Evolutionary conservation across 2,329 filamentous ascomycete genomes (phyloP).

Genomic region (Ramularia endophylla): DNA sequence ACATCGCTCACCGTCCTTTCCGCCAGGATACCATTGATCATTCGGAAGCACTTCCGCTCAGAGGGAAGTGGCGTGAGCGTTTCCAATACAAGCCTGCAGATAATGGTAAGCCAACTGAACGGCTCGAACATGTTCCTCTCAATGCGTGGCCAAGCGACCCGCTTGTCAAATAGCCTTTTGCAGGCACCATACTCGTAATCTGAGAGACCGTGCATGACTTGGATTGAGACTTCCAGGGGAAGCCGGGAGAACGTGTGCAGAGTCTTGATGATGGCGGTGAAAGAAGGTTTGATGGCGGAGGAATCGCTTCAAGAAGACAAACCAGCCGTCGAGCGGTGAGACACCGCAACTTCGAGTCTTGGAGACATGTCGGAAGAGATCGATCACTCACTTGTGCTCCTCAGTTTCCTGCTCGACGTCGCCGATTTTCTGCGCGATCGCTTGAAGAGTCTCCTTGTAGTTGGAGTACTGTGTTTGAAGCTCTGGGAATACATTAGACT

Average conservation of each 20-base stretch:
- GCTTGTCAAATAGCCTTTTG: not conserved
- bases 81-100: constrained; percentile 77
- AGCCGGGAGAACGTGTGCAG: not conserved
- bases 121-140: not conserved
- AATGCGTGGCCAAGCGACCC: not conserved
- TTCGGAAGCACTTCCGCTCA: constrained; percentile 94
- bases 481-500: constrained; percentile 46
- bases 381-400: constrained; percentile 76
- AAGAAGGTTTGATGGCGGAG: constrained; percentile 30
- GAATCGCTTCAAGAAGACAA: not conserved
- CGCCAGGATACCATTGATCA: constrained; percentile 95
- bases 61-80: constrained; percentile 75
- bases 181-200: constrained; percentile 7
- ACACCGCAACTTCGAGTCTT: constrained; percentile 17
- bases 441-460: constrained; percentile 73
- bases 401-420: constrained; percentile 97
- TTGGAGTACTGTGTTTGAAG: constrained; percentile 74
- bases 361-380: not conserved
- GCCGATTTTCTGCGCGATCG: constrained; percentile 92
- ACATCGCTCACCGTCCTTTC: constrained; percentile 93
- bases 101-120: not conserved
- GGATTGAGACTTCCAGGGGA: not conserved
- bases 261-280: constrained; percentile 21
- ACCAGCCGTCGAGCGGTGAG: constrained; percentile 19
- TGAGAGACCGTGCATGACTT: not conserved